Percentiles rank a stretch among this genome's conserved stretches.
These are phyloP conservation scores for Suillus hirtellus DNA, from an alignment of 768 basidiomycete species.

Conservation along the genomic window DNA sequence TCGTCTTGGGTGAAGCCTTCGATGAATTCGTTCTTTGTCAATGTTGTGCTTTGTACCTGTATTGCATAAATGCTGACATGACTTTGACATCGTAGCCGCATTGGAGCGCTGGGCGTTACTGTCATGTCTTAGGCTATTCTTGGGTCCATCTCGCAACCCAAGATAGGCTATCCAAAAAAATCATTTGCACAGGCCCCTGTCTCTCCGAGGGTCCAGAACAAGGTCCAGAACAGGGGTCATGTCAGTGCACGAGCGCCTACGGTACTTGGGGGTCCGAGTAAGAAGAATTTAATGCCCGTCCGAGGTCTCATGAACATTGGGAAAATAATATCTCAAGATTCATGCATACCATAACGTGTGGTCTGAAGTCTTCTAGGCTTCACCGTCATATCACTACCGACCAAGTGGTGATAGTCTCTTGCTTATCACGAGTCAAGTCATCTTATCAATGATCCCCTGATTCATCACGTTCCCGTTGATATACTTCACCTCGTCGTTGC, in stretches of 20 bases:
- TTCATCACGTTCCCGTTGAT: no score
- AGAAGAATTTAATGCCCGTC: conserved; percentile 20
- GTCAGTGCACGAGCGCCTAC: conserved; percentile 8
- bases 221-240: neutral
- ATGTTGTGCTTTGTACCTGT: conserved; percentile 67
- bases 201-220: neutral
- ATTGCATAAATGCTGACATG: conserved; percentile 19
- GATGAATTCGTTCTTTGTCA: conserved; percentile 66
- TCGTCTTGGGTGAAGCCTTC: conserved; percentile 76
- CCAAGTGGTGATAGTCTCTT: conserved; percentile 4
- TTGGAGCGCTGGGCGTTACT: conserved; percentile 67
- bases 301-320: conserved; percentile 50
- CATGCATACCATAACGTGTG: conserved; percentile 60
- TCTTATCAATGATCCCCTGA: no score
- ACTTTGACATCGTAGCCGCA: conserved; percentile 38
- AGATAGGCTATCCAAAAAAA: conserved; percentile 54
- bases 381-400: conserved; percentile 43
- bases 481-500: no score
- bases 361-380: conserved; percentile 40
- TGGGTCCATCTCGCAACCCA: conserved; percentile 86
- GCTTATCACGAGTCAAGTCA: no score
- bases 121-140: conserved; percentile 93
- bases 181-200: conserved; percentile 18
- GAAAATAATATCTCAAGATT: conserved; percentile 46
- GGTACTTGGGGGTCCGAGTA: conserved; percentile 16